These are phyloP conservation scores for Neoscytalidium dimidiatum DNA, from an alignment of 2,329 filamentous ascomycete species.

Conservation along the genomic window DNA sequence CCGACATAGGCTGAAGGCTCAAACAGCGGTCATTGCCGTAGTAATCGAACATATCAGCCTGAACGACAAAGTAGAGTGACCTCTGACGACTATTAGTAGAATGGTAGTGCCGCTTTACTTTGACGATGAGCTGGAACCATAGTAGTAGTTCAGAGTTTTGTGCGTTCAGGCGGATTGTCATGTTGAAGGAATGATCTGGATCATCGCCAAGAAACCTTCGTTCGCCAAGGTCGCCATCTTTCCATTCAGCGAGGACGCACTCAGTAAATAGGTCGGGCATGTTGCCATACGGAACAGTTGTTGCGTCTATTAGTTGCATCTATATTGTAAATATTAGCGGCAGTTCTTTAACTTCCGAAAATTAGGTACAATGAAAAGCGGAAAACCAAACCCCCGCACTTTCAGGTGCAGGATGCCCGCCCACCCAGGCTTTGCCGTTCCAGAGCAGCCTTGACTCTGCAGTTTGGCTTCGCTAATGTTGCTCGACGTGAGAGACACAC, in stretches of 20 bases:
- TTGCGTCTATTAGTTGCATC: not conserved
- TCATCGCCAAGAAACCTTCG: not conserved
- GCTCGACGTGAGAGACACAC: not conserved
- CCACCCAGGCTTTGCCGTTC: not conserved
- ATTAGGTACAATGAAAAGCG: too few species aligned
- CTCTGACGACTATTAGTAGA: not conserved
- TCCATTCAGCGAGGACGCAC: slow-evolving; percentile 1
- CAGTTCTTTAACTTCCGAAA: too few species aligned
- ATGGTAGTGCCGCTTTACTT: not conserved
- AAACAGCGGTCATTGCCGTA: not conserved
- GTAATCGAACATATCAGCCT: not conserved
- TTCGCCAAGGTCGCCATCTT: not conserved
- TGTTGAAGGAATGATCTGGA: not conserved
- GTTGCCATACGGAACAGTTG: not conserved
- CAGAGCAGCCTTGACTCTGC: not conserved
- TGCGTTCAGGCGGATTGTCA: not conserved
- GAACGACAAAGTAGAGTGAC: not conserved
- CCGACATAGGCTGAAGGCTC: not conserved
- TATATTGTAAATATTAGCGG: not conserved
- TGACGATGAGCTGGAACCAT: slow-evolving; percentile 2
- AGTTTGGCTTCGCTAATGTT: too few species aligned
- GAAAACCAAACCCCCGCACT: not conserved
- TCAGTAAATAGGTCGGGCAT: not conserved
- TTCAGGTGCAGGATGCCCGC: not conserved
- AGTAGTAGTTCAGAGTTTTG: not conserved